A percentile compares a stretch with the other conserved stretches of the same genome.
phyloP scores from a whole-genome alignment of 768 basidiomycete species.

The Boletellus emodensis region DNA sequence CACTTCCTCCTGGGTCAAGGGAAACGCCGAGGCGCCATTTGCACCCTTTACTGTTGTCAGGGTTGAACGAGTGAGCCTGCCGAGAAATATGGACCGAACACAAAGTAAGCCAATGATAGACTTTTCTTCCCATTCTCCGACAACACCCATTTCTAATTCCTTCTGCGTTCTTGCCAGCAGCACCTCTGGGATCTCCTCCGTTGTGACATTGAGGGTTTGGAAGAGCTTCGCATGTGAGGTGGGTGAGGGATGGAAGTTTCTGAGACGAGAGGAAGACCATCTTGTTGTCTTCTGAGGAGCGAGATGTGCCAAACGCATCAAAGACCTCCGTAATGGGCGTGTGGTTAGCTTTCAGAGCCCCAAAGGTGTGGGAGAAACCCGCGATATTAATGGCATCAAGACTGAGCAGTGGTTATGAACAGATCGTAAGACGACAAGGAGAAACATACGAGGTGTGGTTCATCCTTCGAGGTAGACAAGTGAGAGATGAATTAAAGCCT shows the following conservation, averaged over 20 bases:
- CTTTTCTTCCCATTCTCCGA: slow-evolving; percentile 20
- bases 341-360: slow-evolving; percentile 45
- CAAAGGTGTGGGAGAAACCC: slow-evolving; percentile 57
- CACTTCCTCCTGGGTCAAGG: slow-evolving; percentile 27
- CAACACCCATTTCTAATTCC: slow-evolving; percentile 27
- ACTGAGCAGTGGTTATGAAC: slow-evolving; percentile 23
- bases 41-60: slow-evolving; percentile 35
- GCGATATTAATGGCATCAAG: slow-evolving; percentile 57
- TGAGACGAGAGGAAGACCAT: slow-evolving; percentile 35
- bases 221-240: slow-evolving; percentile 32
- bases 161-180: slow-evolving; percentile 36
- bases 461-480: slow-evolving; percentile 21
- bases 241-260: slow-evolving; percentile 37
- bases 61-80: background rate
- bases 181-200: slow-evolving; percentile 38
- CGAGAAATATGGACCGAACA: slow-evolving; percentile 12
- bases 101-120: slow-evolving; percentile 25
- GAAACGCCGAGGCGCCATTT: slow-evolving; percentile 19
- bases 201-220: slow-evolving; percentile 31
- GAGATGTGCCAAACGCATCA: slow-evolving; percentile 30
- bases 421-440: background rate
- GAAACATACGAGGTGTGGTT: slow-evolving; percentile 32
- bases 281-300: slow-evolving; percentile 24
- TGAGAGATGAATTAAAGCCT: background rate
- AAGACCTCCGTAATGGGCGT: slow-evolving; percentile 41